Base-by-base conservation (phyloP, 2,329 filamentous ascomycete genomes). In the Arthrobotrys sphaeroides region DNA sequence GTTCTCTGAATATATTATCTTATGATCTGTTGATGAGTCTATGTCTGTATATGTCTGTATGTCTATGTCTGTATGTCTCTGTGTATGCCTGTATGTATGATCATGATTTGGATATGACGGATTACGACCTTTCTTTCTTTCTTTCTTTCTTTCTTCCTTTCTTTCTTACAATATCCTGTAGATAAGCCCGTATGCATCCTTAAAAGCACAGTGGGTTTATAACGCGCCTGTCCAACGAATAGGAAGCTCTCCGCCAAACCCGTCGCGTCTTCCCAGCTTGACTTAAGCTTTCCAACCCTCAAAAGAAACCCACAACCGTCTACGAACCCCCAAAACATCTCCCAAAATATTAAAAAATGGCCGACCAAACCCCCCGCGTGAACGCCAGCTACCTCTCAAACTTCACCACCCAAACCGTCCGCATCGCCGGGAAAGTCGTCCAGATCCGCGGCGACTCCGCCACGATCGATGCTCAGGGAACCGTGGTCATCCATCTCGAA, bases 371-470 rank as follows among this genome's bases (percentile, higher is more conserved):
- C 55, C 94, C 95, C 28, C 93, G 95, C 82, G 89, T 97, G 82
- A 92, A 91, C 53, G 91, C 91, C 62, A 84, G 87, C 42, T 91
- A 94, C 83, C 90, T 98, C 70, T 88, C 93, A 81, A 86, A 86
- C 80, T 96, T 94, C 84, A 86, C 89, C 78, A 86, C 86, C 78
- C 87, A 88, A 78, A 91, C 91, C 77, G 91, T 98, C 77, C 93
- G 93, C 79, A 86, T 98, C 66, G 86, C 96, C 3, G 95, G 95
- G 80, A 93, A 91, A 80, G 93, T 98, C 51, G 87, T 88, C 2
- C 90, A 95, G 80, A 86, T 98, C 22, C 90, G 90, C 60, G 94
- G 94, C 78, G 91, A 95, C 61, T 87, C 88, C 59, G 94, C 93
- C 0, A 88, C 89, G 4, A 87, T 98, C 28, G 93, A 97, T 69